phyloP scores from a whole-genome alignment of 768 basidiomycete species.

The Strobilomyces confusus region DNA sequence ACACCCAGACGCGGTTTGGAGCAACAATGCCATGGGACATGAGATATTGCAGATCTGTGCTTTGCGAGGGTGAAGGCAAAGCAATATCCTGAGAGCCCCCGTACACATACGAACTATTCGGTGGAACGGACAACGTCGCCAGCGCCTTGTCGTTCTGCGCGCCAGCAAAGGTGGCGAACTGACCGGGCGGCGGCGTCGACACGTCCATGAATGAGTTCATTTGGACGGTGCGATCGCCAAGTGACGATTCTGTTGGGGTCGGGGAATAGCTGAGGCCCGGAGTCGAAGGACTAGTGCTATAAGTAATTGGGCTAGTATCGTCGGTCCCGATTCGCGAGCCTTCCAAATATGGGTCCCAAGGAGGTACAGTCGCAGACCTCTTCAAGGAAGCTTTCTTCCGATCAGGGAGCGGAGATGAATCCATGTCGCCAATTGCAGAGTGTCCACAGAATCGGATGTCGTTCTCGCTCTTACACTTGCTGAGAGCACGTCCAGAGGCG shows the following conservation, averaged over 20 bases:
- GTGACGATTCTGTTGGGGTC: constrained; percentile 54
- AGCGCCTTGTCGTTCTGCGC: constrained; percentile 35
- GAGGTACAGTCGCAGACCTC: constrained; percentile 42
- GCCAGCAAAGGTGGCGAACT: constrained; percentile 33
- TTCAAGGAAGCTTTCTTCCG: constrained; percentile 29
- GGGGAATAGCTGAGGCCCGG: constrained; percentile 59
- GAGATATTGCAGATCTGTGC: constrained; percentile 11
- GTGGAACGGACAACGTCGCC: constrained; percentile 15
- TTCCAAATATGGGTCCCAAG: constrained; percentile 27
- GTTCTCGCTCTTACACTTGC: constrained; percentile 51
- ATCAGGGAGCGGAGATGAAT: constrained; percentile 6
- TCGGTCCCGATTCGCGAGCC: constrained; percentile 5
- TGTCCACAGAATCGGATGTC: constrained; percentile 23
- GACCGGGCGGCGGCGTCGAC: constrained; percentile 32
- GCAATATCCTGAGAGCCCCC: constrained; percentile 13
- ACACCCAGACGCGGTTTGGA: constrained; percentile 13
- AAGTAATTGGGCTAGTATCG: constrained; percentile 24
- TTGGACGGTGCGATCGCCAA: constrained; percentile 54
- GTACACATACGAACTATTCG: constrained; percentile 19
- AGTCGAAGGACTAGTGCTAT: constrained; percentile 43
- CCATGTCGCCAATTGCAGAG: neutral
- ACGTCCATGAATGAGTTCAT: constrained; percentile 51
- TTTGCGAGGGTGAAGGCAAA: constrained; percentile 7
- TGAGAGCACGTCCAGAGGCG: constrained; percentile 35
- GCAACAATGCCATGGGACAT: constrained; percentile 14